Evolutionary conservation across 1,139 yeast species (phyloP).

Genomic region (Torulaspora pretoriensis): DNA sequence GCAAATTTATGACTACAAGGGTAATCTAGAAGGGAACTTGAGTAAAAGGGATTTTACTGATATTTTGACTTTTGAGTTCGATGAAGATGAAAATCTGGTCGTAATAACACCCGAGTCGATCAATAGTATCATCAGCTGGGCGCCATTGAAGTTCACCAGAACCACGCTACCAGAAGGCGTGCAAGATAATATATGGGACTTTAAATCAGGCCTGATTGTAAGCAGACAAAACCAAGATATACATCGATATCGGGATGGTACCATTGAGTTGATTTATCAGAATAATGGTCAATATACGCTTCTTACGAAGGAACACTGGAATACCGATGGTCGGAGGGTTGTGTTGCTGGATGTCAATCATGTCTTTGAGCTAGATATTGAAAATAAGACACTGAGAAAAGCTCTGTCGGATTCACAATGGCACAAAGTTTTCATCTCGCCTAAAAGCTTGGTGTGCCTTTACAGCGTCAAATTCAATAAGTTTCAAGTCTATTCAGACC

Average conservation of each 20-base stretch:
- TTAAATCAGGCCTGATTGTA: constrained; percentile 22
- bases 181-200: constrained; percentile 32
- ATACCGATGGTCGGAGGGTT: constrained; percentile 19
- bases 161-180: constrained; percentile 49
- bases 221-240: constrained; percentile 26
- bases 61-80: constrained; percentile 56
- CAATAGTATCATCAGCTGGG: constrained; percentile 41
- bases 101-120: constrained; percentile 56
- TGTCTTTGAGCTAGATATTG: constrained; percentile 19
- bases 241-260: constrained; percentile 13
- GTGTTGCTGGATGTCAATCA: constrained; percentile 27
- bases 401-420: constrained; percentile 51
- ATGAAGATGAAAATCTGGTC: constrained; percentile 52
- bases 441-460: constrained; percentile 59
- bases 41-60: constrained; percentile 43
- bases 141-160: constrained; percentile 67
- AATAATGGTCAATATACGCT: constrained; percentile 26
- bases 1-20: constrained; percentile 25
- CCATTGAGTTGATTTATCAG: constrained; percentile 19
- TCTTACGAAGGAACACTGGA: constrained; percentile 34
- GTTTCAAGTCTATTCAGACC: constrained; percentile 51
- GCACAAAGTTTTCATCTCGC: constrained; percentile 49
- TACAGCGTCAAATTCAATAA: constrained; percentile 44
- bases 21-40: constrained; percentile 17
- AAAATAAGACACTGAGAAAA: constrained; percentile 16